Evolutionary conservation across 1,284 basidiomycete genomes (phyloP).

Genomic region (Ceratobasidium sp.): DNA sequence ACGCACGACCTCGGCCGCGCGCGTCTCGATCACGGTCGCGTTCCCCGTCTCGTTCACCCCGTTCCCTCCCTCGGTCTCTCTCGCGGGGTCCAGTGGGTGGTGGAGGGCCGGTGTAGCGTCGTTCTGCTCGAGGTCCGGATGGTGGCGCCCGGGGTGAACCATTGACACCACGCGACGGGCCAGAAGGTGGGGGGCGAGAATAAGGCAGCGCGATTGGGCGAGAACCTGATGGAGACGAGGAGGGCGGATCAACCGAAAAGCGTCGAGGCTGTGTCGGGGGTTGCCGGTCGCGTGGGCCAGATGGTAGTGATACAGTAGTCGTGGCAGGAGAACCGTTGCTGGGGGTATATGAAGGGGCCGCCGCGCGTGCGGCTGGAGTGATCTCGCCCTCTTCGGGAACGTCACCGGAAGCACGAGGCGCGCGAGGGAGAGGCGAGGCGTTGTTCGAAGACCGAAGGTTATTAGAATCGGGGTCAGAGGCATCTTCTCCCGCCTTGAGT

Average conservation of each 20-base stretch:
- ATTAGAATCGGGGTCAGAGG: background rate
- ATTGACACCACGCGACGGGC: slow-evolving; percentile 23
- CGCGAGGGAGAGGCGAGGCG: background rate
- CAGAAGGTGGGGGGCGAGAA: slow-evolving; percentile 9
- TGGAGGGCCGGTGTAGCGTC: slow-evolving; percentile 17
- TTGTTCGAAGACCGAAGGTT: background rate
- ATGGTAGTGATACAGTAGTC: background rate
- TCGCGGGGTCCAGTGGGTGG: slow-evolving; percentile 38
- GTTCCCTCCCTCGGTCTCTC: slow-evolving; percentile 27
- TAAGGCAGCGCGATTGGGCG: background rate
- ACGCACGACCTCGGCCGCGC: slow-evolving; percentile 23
- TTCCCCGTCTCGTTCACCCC: slow-evolving; percentile 31
- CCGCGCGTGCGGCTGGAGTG: slow-evolving; percentile 4
- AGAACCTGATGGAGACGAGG: slow-evolving; percentile 30
- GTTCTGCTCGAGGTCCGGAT: slow-evolving; percentile 30
- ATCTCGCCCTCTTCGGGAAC: slow-evolving; percentile 44
- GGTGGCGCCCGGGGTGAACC: slow-evolving; percentile 36
- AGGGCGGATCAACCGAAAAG: slow-evolving; percentile 16
- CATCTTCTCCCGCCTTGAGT: slow-evolving; percentile 20
- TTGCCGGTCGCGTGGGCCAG: slow-evolving; percentile 22
- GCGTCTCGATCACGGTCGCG: slow-evolving; percentile 26
- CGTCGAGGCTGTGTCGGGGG: slow-evolving; percentile 39
- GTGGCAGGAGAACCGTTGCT: slow-evolving; percentile 19
- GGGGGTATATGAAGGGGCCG: slow-evolving; percentile 22
- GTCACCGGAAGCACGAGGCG: slow-evolving; percentile 20